phyloP scores from a whole-genome alignment of 495 filamentous ascomycete species.

The Podospora sp. region DNA sequence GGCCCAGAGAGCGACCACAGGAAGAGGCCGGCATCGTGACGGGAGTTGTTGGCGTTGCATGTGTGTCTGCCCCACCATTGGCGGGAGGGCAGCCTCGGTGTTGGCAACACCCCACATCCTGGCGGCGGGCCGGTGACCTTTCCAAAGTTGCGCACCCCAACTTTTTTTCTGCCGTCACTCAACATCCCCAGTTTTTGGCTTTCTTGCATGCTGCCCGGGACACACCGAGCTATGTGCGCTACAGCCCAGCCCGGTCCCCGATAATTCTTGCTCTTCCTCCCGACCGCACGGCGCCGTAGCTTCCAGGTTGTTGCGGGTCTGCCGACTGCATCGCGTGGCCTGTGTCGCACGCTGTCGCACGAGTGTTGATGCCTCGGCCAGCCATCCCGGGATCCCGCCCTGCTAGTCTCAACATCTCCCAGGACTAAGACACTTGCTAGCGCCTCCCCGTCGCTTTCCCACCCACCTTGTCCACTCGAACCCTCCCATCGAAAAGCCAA shows the following conservation, averaged over 20 bases:
- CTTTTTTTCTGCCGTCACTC: slow-evolving; percentile 19
- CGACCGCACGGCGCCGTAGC: background rate
- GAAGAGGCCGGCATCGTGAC: background rate
- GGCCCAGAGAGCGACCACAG: background rate
- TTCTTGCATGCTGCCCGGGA: background rate
- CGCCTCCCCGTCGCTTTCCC: background rate
- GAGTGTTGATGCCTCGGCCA: background rate
- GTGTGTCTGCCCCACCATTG: slow-evolving; percentile 1
- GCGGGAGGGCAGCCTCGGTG: slow-evolving; percentile 10
- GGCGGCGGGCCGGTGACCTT: slow-evolving; percentile 2
- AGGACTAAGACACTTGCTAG: slow-evolving; percentile 2
- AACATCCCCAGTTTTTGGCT: background rate
- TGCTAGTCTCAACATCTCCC: slow-evolving; percentile 8
- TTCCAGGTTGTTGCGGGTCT: background rate
- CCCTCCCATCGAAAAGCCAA: slow-evolving; percentile 11
- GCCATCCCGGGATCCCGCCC: background rate
- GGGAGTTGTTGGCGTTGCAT: background rate
- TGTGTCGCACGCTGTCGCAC: background rate
- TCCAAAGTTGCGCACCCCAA: slow-evolving; percentile 1
- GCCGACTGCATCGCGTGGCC: background rate
- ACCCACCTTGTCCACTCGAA: background rate
- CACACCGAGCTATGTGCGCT: background rate
- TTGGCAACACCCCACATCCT: slow-evolving; percentile 12
- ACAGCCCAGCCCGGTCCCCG: background rate
- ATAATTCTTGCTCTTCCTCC: background rate